Conservation (phyloP, 371 early-diverging fungal species). For the Mucor indicus region DNA sequence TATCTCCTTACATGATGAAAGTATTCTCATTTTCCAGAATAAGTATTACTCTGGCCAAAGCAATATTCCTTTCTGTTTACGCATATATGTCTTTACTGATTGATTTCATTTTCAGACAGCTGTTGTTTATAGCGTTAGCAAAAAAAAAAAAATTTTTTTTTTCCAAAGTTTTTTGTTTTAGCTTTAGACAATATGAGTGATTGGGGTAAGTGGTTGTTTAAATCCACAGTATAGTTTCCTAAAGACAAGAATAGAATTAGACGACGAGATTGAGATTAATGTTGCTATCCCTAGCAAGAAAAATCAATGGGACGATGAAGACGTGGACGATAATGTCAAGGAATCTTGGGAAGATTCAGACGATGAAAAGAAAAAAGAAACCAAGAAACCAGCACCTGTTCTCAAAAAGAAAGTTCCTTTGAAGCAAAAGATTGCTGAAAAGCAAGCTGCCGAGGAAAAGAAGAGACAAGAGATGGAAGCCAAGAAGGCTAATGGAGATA, state of each 20-base stretch:
- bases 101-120: too few species aligned
- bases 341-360: constrained; percentile 80
- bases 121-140: too few species aligned
- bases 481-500: constrained; percentile 41
- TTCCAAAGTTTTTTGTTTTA: too few species aligned
- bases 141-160: too few species aligned
- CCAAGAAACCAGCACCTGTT: constrained; percentile 30
- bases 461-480: constrained; percentile 57
- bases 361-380: constrained; percentile 33
- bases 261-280: constrained; percentile 19
- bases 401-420: constrained; percentile 71
- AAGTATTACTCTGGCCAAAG: too few species aligned
- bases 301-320: constrained; percentile 84
- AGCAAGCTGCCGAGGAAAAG: constrained; percentile 71
- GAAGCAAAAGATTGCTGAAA: constrained; percentile 75
- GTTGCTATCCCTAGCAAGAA: constrained; percentile 39
- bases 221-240: background rate
- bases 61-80: too few species aligned
- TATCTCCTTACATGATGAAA: too few species aligned
- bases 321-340: constrained; percentile 71
- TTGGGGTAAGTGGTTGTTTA: constrained; percentile 53
- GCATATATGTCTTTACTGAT: too few species aligned
- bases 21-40: too few species aligned
- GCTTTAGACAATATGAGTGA: constrained; percentile 57
- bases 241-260: constrained; percentile 37